phyloP scores from a whole-genome alignment of 495 filamentous ascomycete species.

The Tuber melanosporum region DNA sequence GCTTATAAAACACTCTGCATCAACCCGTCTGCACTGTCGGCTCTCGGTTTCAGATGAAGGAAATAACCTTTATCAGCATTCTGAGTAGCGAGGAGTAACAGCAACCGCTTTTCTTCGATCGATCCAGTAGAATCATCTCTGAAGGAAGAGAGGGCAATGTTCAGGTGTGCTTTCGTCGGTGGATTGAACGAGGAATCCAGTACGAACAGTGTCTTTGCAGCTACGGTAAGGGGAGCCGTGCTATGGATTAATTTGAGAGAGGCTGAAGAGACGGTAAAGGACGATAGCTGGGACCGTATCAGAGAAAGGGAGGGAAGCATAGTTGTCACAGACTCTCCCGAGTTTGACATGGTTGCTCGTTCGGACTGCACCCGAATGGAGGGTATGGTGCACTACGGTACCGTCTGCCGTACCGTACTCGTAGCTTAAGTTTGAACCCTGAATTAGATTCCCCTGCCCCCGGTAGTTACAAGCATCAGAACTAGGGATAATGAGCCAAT shows the following conservation, averaged over 20 bases:
- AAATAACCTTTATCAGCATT: slow-evolving; percentile 74
- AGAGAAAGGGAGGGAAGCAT: slow-evolving; percentile 20
- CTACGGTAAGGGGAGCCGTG: background rate
- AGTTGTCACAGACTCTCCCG: background rate
- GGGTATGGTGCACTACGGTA: background rate
- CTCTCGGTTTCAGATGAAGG: background rate
- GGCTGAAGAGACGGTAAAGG: slow-evolving; percentile 17
- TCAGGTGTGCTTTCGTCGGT: slow-evolving; percentile 73
- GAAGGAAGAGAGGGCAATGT: slow-evolving; percentile 61
- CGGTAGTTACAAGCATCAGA: too few species aligned
- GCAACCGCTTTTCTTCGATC: slow-evolving; percentile 48
- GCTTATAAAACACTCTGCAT: slow-evolving; percentile 43
- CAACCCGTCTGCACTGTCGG: background rate
- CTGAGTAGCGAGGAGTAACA: slow-evolving; percentile 78
- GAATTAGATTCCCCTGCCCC: too few species aligned
- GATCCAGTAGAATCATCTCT: slow-evolving; percentile 8
- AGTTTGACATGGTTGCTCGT: background rate
- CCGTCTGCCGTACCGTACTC: too few species aligned
- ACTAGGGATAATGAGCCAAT: too few species aligned
- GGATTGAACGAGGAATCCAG: slow-evolving; percentile 96
- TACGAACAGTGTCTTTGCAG: slow-evolving; percentile 56
- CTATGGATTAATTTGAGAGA: slow-evolving; percentile 15
- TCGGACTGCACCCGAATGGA: too few species aligned
- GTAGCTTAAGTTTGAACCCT: too few species aligned
- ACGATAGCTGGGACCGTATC: slow-evolving; percentile 15